Conservation (phyloP, 306 rosid genomes). For the Pachyrhizus erosus region DNA sequence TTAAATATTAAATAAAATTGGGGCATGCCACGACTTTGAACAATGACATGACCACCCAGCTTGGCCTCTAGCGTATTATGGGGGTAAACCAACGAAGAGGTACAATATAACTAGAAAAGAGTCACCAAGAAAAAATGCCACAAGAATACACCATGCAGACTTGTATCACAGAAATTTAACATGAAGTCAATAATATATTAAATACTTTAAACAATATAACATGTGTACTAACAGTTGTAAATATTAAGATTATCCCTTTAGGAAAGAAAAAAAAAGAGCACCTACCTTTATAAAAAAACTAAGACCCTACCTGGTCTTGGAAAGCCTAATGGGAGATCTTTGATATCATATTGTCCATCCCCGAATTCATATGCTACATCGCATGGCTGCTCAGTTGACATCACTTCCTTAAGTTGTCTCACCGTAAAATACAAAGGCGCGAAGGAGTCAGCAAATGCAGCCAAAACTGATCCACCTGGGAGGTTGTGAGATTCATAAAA, state of each 20-base stretch:
- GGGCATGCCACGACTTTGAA: neutral
- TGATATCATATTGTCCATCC: constrained; percentile 70
- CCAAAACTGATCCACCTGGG: constrained; percentile 66
- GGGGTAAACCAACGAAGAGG: constrained; percentile 8
- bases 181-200: neutral
- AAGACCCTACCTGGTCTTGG: constrained; percentile 64
- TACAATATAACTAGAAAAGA: constrained; percentile 12
- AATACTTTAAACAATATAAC: constrained; percentile 9
- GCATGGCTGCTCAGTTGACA: constrained; percentile 95
- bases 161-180: constrained; percentile 19
- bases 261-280: constrained; percentile 5
- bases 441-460: constrained; percentile 62
- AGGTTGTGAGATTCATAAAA: constrained; percentile 42
- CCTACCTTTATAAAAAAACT: constrained; percentile 28
- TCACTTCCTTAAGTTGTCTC: constrained; percentile 72
- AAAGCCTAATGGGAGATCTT: constrained; percentile 76
- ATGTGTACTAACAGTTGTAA: constrained; percentile 6
- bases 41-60: constrained; percentile 21
- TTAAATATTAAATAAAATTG: neutral
- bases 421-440: constrained; percentile 75
- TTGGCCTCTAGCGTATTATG: neutral
- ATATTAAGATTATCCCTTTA: neutral
- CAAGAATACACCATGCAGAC: constrained; percentile 19
- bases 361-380: constrained; percentile 86
- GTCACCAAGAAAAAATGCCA: constrained; percentile 21